Base-by-base conservation (phyloP, 768 basidiomycete genomes). In the Melanogaster broomeanus region DNA sequence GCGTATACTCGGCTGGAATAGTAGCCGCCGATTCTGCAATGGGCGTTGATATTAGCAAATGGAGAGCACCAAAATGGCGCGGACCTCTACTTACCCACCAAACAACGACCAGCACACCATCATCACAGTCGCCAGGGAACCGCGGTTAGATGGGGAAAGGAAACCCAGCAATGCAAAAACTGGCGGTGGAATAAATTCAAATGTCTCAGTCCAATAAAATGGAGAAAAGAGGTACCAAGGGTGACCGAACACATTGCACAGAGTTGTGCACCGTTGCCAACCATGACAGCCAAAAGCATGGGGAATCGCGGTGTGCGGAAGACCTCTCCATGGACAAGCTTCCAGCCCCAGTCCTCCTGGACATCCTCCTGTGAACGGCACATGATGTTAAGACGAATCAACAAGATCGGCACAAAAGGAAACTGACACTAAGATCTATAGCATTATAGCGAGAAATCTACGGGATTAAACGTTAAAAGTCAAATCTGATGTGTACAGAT, bases 291-390 rank as follows among this genome's bases (percentile, higher is more conserved):
- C 8, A 98, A 73, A 8, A 87, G 56, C 78, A 94, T 82, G 0
- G 93, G 84, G 47, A 86, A 79, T 40, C 73, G 72, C 1, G 96
- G 96, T 1, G 86, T 75, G 19, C 96, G 83, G 77, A 98, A 98
- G 16, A 98, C 91, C 70, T 98, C 96, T 19, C 93, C 94, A 59
- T 97, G 93, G 21, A 98, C 85, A 16, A 98, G 81, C 65, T 98
- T 98, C 96, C 96, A 98, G 2, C 96, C 96, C 82, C 88, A 96
- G 60, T 98, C 96, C 73, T 98, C 96, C 69, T 95, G 93, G 3
- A 97, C 90, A 61, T 96, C 93, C 63, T 96, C 93, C 90, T 93
- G 57, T 24, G 30, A n/a, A 49, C 28, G 28, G 22, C 2, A 31
- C 28, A 41, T 8, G 12, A 51, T 18, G 42, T 52, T 30, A 21